Percentiles rank a stretch among this genome's conserved stretches.
phyloP scores from a whole-genome alignment of 2,329 filamentous ascomycete species.

The Aspergillus ibericus region DNA sequence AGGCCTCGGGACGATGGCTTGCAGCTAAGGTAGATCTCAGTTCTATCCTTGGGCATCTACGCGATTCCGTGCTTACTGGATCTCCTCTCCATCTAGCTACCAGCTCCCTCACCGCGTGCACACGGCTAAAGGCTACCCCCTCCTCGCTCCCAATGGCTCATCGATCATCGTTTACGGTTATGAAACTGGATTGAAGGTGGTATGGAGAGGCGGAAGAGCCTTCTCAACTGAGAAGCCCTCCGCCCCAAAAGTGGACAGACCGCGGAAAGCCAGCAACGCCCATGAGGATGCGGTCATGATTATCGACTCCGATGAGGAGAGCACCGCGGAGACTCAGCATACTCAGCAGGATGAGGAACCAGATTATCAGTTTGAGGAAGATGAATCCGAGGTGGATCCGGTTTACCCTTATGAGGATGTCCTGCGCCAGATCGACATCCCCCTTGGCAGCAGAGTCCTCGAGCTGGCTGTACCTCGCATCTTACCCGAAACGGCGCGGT shows the following conservation, averaged over 20 bases:
- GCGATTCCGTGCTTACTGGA: slow-evolving; percentile 9
- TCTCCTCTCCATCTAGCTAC: slow-evolving; percentile 49
- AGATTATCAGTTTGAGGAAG: slow-evolving; percentile 50
- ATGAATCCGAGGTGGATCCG: slow-evolving; percentile 58
- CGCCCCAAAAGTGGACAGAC: slow-evolving; percentile 26
- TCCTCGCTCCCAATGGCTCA: slow-evolving; percentile 61
- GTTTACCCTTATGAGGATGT: slow-evolving; percentile 56
- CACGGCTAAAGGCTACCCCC: slow-evolving; percentile 58
- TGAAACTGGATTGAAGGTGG: slow-evolving; percentile 56
- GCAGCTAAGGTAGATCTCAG: slow-evolving; percentile 41
- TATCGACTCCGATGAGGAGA: slow-evolving; percentile 58
- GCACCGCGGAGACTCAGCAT: slow-evolving; percentile 34
- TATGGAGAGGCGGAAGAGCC: slow-evolving; percentile 60
- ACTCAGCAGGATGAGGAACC: slow-evolving; percentile 22
- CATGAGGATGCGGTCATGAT: slow-evolving; percentile 53
- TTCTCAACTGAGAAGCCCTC: slow-evolving; percentile 40
- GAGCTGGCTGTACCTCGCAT: slow-evolving; percentile 52
- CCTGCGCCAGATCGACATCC: slow-evolving; percentile 56
- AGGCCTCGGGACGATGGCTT: slow-evolving; percentile 41
- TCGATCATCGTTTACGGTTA: slow-evolving; percentile 62
- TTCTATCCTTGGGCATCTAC: background rate
- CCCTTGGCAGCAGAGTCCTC: slow-evolving; percentile 54
- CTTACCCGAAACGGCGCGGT: slow-evolving; percentile 42
- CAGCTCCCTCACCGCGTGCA: slow-evolving; percentile 60
- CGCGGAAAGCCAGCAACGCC: slow-evolving; percentile 23